These are phyloP conservation scores for Alternaria triticimaculans DNA, from an alignment of 2,329 filamentous ascomycete species.

Conservation along the genomic window DNA sequence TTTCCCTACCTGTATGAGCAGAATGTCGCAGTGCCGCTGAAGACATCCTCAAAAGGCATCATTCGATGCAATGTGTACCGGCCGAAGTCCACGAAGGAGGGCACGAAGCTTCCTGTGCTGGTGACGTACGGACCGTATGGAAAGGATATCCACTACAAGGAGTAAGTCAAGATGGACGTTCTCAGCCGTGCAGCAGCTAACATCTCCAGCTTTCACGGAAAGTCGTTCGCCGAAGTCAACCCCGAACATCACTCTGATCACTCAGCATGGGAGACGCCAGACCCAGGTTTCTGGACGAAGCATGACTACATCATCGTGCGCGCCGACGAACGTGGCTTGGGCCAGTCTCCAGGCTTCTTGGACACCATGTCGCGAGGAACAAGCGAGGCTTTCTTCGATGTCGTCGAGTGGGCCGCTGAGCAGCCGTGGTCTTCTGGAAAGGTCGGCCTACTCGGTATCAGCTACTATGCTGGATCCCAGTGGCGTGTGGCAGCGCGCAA, in stretches of 20 bases:
- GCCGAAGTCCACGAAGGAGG: slow-evolving; percentile 49
- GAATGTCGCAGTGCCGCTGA: slow-evolving; percentile 57
- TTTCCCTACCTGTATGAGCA: slow-evolving; percentile 59
- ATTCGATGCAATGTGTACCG: slow-evolving; percentile 61
- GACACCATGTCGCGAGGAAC: slow-evolving; percentile 62
- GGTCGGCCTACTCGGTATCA: slow-evolving; percentile 59
- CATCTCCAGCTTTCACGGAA: slow-evolving; percentile 53
- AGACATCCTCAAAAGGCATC: slow-evolving; percentile 47
- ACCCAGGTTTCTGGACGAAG: slow-evolving; percentile 50
- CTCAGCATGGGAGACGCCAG: slow-evolving; percentile 55
- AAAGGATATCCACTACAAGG: slow-evolving; percentile 71
- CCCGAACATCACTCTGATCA: slow-evolving; percentile 48
- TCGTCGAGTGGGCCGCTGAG: slow-evolving; percentile 60
- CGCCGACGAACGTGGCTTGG: slow-evolving; percentile 60
- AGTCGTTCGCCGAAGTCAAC: slow-evolving; percentile 54
- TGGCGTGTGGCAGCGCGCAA: slow-evolving; percentile 62
- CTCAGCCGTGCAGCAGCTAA: neutral
- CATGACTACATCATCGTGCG: slow-evolving; percentile 49
- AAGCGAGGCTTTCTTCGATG: slow-evolving; percentile 59
- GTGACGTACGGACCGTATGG: slow-evolving; percentile 77
- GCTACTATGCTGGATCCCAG: slow-evolving; percentile 61
- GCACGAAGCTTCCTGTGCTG: slow-evolving; percentile 62
- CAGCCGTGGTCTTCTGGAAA: slow-evolving; percentile 60
- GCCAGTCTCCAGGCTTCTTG: slow-evolving; percentile 60
- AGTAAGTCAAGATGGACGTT: slow-evolving; percentile 37